Base-by-base conservation (phyloP, 2,329 filamentous ascomycete genomes). In the Penicillium corylophilum region DNA sequence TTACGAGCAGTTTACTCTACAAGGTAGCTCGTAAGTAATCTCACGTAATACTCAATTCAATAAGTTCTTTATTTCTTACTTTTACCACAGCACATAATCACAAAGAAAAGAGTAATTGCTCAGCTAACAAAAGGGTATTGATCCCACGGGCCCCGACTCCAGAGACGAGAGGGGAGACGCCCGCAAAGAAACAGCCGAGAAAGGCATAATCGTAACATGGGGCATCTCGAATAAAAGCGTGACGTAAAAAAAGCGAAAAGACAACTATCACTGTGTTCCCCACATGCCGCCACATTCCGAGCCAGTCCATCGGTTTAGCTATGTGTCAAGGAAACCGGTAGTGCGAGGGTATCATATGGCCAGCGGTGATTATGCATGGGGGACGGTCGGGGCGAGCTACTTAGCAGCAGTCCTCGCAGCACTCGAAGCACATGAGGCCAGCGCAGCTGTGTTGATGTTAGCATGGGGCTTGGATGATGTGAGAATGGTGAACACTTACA, bases 361-460 rank as follows among this genome's bases (percentile, higher is more conserved):
- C 18, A 13, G 35, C 35, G 18, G 35, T 3, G 33, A 18, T 38
- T 13, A 10, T 13, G 35, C 42, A 36, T 20, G 42, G 20, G 20
- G 4, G 2, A 13, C 20, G n/a, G n/a, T 45, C 10, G 5, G 42
- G 12, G 13, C 13, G 16, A 12, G 23, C 7, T 15, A 40, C 44
- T 51, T 67, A 69, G 59, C 66, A 69, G 60, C 65, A 69, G 23
- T 59, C 55, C 48, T 69, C 66, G 35, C 62, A 67, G 54, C 62
- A 65, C 48, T 68, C 65, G 46, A 67, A 68, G 53, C 65, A 66
- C 36, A 59, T 38, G n/a, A 68, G 57, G 51, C 64, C 66, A 20
- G 66, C 61, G 36, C 65, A 67, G 28, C 66, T 69, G 18, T 5
- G 24, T 39, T 2, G 5, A 44, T 40, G 33, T 60, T 24, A 59